Base-by-base conservation (phyloP, 306 rosid species). In the Pachyrhizus erosus region DNA sequence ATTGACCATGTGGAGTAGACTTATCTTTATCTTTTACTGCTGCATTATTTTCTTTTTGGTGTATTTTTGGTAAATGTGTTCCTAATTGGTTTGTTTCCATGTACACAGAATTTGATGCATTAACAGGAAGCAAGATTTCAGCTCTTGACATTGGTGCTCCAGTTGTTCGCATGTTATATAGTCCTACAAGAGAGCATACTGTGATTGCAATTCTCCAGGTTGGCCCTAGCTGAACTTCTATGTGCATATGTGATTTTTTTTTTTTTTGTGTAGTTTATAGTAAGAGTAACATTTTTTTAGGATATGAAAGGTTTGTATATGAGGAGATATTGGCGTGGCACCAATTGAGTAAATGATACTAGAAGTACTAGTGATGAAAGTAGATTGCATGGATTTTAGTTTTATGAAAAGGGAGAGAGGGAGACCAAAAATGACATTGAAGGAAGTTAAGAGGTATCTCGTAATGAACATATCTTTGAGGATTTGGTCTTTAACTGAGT, bases 151-250 rank as follows among this genome's bases (percentile, higher is more conserved):
- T 96, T 75, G 99, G 98, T 66, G 91, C 94, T 34, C 98, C 97
- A 55, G 94, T 89, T 80, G 98, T 93, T 11, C 96, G 97, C 68
- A 96, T 96, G 99, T 84, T 94, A 67, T 96, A 96, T 79, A 91
- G 96, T 80, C 97, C 97, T 69, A 93, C 96, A 26, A 87, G 91
- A 84, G 98, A 91, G 54, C 99, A 93, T 89, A 87, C 96, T 62
- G 97, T 96, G 80, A 84, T 96, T 64, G 98, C 94, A 37, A 88
- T 96, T 39, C 93, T 92, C 73, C 94, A 92, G 98, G 98, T 96
- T 82, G 79, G 87, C 75, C 75, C 43, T 68, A 11, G 66, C 55
- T 24, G 58, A 54, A 61, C 69, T 77, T 78, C 31, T 81, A 54
- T 51, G 54, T 62, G 75, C 18, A 13, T 78, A 66, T 81, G 18